A percentile compares a stretch with the other conserved stretches of the same genome.
Evolutionary conservation across 139 green algal species (phyloP).

Genomic region (Eudorina sp.): DNA sequence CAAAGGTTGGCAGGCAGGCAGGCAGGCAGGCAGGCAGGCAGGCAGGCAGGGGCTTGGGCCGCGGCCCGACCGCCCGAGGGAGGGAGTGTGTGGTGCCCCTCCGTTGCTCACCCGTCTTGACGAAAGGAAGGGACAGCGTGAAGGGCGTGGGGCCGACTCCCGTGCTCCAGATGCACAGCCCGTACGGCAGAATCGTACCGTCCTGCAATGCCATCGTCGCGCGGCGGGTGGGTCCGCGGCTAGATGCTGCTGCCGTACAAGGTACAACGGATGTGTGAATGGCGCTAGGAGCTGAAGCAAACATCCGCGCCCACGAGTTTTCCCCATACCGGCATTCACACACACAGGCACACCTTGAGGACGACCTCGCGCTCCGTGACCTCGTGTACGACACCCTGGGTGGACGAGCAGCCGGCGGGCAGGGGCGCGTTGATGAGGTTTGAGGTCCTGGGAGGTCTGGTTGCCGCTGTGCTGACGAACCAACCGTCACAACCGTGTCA

Average conservation of each 20-base stretch:
- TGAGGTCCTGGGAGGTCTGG: too few species aligned
- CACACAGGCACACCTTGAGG: conserved; percentile 61
- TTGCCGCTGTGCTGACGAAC: too few species aligned
- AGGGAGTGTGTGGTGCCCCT: too few species aligned
- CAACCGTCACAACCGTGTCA: too few species aligned
- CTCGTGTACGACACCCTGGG: conserved; percentile 39
- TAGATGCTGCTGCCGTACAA: too few species aligned
- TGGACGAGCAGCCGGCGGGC: neutral
- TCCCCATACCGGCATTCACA: neutral
- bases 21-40: neutral
- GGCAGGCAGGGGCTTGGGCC: neutral
- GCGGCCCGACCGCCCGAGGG: neutral
- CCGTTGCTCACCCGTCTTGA: conserved; percentile 74
- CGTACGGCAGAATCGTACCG: conserved; percentile 80
- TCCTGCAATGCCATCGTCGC: too few species aligned
- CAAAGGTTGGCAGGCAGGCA: too few species aligned
- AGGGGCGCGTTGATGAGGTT: too few species aligned
- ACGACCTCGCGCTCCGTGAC: conserved; percentile 65
- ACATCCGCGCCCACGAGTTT: too few species aligned
- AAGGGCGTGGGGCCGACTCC: conserved; percentile 90
- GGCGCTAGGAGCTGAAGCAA: too few species aligned
- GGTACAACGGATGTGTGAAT: too few species aligned
- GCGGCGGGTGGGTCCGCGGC: too few species aligned
- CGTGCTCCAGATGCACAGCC: conserved; percentile 92
- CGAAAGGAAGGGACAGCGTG: conserved; percentile 84